Evolutionary conservation across 345 rosid genomes (phyloP), one percentile per base, ranked within the genome.

Genomic region (Hibiscus tridactylites): DNA sequence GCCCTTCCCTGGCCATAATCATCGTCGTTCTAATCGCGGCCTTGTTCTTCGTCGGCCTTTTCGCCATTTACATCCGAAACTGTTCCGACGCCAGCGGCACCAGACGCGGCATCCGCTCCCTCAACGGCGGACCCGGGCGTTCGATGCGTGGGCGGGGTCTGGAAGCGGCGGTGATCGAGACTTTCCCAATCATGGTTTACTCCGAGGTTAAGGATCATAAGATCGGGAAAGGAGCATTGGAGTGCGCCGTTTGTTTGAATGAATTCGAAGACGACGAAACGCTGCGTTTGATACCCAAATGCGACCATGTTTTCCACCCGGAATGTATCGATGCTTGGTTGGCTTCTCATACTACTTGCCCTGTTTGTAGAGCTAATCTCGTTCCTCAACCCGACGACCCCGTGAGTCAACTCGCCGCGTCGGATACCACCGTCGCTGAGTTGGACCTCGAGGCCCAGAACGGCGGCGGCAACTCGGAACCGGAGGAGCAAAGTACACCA

Each of bases 301-400:
- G 99, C 35, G 91, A 92, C 71, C 99, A 95, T 75, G 99, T 87
- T 6, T 95, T 95, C 77, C 99, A 95, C 35, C 83, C 97, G 3
- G 93, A 92, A 4, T 96, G 99, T 60, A 86, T 96, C 72, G 96
- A 76, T 15, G 90, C 86, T 3, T 92, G 99, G 99, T 80, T 96
- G 1, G 79, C 75, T 47, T 92, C 90, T 24, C 98, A 96, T 74
- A 81, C 85, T 7, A 96, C 98, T 5, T 96, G 99, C 70, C 99
- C 99, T 0, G 98, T 96, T 64, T 96, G 99, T 19, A 85, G 99
- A 24, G 82, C 98, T 6, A 81, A 96, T 71, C 88, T 96, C 71
- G 74, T 76, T 0, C 80, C 88, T 9, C 75, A 70, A 57, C 74
- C 88, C 39, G 76, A 74, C 28, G 98, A 84, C 62, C 52, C 82